A percentile compares a stretch with the other conserved stretches of the same genome.
phyloP scores from a whole-genome alignment of 2,329 filamentous ascomycete genomes.

The Colletotrichum nymphaeae region DNA sequence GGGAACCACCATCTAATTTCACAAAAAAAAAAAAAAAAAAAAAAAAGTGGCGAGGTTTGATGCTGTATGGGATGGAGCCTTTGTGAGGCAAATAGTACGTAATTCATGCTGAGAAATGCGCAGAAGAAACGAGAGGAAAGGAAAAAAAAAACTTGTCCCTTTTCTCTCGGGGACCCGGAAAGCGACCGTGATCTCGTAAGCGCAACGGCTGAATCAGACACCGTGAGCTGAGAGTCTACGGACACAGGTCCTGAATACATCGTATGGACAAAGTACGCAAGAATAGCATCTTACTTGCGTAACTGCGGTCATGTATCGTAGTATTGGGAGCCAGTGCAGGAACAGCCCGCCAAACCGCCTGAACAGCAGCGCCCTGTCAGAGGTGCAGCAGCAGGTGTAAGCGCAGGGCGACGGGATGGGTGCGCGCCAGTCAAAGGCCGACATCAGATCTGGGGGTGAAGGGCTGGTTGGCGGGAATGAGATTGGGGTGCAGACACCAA shows the following conservation, averaged over 20 bases:
- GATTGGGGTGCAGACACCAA: neutral
- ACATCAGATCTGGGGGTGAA: slow-evolving; percentile 3
- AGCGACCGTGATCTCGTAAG: slow-evolving; percentile 20
- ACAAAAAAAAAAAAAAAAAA: slow-evolving; percentile 6
- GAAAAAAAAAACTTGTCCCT: neutral
- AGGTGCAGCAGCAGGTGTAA: slow-evolving; percentile 24
- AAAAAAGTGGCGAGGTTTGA: slow-evolving; percentile 13
- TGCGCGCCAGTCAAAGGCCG: slow-evolving; percentile 19
- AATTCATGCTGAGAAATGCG: neutral
- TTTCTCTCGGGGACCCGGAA: neutral
- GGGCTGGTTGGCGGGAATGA: slow-evolving; percentile 23
- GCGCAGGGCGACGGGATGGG: neutral
- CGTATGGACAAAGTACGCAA: neutral
- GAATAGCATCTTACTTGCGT: neutral
- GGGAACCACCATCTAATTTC: slow-evolving; percentile 1
- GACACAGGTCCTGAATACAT: neutral
- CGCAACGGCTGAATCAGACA: neutral
- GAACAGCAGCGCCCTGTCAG: slow-evolving; percentile 2
- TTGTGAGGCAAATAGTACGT: slow-evolving; percentile 14
- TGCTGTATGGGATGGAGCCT: slow-evolving; percentile 3
- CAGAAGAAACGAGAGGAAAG: too few species aligned
- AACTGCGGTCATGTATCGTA: neutral
- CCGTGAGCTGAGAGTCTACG: neutral
- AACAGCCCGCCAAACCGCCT: slow-evolving; percentile 20
- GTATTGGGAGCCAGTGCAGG: slow-evolving; percentile 25